Evolutionary conservation across 176 grass and related monocot species (phyloP), one percentile per base, ranked within the genome.

Genomic region (Carex myosuroides): DNA sequence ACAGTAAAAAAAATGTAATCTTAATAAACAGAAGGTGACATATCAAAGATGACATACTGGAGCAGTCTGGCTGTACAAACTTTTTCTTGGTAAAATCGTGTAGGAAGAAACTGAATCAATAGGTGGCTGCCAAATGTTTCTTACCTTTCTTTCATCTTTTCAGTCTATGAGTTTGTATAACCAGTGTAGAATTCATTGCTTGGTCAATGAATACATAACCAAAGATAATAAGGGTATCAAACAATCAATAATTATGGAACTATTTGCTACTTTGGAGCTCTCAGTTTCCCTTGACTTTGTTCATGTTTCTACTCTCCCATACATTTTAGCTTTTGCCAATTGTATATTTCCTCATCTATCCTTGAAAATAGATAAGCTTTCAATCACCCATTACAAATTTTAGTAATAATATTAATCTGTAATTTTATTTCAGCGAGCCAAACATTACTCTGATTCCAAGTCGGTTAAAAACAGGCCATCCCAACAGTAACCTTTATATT

Each of bases 211-310:
- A 55, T 55, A 54, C 24, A 4, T 55, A 76, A 55, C 18, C 46
- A 72, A 72, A 72, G 46, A 9, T 48, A 65, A 72, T 44, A 71
- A 71, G 37, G 69, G 17, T 54, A 76, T 53, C 22, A 76, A 74
- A 76, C 22, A 55, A 17, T 76, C 69, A 72, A 75, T 10, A 75
- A 54, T 22, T 53, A 26, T 75, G 44, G 17, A 75, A 52, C 20
- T 75, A 29, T 4, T 53, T 53, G 71, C 42, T 37, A 5, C 42
- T 24, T 75, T 53, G 0, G 41, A 52, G 3, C 3, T 24, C 42
- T 73, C 50, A 12, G 1, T 24, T 52, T 74, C 10, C 22, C 70
- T 22, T 26, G 9, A 53, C 10, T 44, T 52, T 70, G 16, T 70
- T 74, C 11, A 74, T 6, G 22, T 74, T 74, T 24, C 20, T 13